phyloP scores from a whole-genome alignment of 129 eudicot genomes.

The Tagetes erecta region DNA sequence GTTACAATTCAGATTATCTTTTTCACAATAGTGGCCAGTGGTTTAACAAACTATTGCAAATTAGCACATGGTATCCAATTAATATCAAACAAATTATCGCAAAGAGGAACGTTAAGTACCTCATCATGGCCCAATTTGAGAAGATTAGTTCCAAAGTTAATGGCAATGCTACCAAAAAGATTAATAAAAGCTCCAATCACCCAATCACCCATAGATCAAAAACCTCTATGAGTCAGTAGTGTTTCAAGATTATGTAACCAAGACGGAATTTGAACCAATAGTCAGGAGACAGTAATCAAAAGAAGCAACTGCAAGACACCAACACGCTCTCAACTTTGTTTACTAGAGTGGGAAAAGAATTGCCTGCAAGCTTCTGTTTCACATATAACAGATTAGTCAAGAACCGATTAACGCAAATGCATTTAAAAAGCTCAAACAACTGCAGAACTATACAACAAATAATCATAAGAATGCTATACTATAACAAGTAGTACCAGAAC shows the following conservation, averaged over 20 bases:
- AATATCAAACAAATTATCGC: background rate
- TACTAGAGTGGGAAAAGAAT: background rate
- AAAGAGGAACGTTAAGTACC: slow-evolving; percentile 43
- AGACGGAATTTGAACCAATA: slow-evolving; percentile 14
- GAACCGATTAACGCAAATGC: slow-evolving; percentile 1
- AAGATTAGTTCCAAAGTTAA: slow-evolving; percentile 95
- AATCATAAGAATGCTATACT: background rate
- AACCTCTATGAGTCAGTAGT: slow-evolving; percentile 20
- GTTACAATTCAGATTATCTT: slow-evolving; percentile 21
- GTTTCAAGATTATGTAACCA: slow-evolving; percentile 12
- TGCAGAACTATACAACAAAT: background rate
- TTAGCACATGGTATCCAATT: background rate
- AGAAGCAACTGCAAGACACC: slow-evolving; percentile 23
- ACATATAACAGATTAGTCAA: slow-evolving; percentile 9
- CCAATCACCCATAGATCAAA: slow-evolving; percentile 92
- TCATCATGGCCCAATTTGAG: slow-evolving; percentile 97
- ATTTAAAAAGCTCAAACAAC: background rate
- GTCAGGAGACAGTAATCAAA: slow-evolving; percentile 25
- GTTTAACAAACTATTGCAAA: background rate
- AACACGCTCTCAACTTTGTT: slow-evolving; percentile 19
- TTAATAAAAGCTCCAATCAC: slow-evolving; percentile 94
- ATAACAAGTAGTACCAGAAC: background rate
- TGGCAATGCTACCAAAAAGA: slow-evolving; percentile 92
- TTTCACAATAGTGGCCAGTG: background rate
- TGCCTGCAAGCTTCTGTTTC: slow-evolving; percentile 29